phyloP scores from a whole-genome alignment of 768 basidiomycete genomes.

The Kondoa subrosea region DNA sequence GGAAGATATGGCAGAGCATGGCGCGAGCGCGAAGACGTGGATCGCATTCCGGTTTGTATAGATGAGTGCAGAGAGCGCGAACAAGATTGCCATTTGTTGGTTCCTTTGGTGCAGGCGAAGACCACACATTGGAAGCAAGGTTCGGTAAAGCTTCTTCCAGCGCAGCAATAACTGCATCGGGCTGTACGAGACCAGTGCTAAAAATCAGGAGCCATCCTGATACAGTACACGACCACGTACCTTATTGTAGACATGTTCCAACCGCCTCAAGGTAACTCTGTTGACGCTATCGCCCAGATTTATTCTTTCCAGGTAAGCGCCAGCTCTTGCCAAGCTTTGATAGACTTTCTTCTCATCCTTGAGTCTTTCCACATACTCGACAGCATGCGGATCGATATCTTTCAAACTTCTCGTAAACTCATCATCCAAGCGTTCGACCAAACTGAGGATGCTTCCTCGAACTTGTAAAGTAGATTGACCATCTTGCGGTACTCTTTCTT shows the following conservation, averaged over 20 bases:
- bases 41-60: constrained; percentile 70
- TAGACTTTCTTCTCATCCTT: constrained; percentile 93
- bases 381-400: constrained; percentile 95
- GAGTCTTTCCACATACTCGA: constrained; percentile 92
- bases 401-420: constrained; percentile 95
- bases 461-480: constrained; percentile 62
- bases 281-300: constrained; percentile 50
- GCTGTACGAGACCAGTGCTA: constrained; percentile 38
- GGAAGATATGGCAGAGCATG: constrained; percentile 94
- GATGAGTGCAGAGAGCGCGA: constrained; percentile 70
- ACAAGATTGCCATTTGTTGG: constrained; percentile 43
- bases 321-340: constrained; percentile 77
- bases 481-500: constrained; percentile 56
- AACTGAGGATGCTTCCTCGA: constrained; percentile 87
- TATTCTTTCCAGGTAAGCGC: constrained; percentile 63
- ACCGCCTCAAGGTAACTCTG: constrained; percentile 77
- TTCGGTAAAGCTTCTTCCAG: constrained; percentile 55
- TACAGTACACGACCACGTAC: constrained; percentile 35
- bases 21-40: constrained; percentile 86
- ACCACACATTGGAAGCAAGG: constrained; percentile 38
- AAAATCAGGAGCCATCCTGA: constrained; percentile 3
- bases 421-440: constrained; percentile 88
- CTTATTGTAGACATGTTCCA: constrained; percentile 98
- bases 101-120: constrained; percentile 16
- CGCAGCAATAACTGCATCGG: constrained; percentile 77